These are phyloP conservation scores for Boletus rubroflammeus DNA, from an alignment of 768 basidiomycete species.

Conservation along the genomic window DNA sequence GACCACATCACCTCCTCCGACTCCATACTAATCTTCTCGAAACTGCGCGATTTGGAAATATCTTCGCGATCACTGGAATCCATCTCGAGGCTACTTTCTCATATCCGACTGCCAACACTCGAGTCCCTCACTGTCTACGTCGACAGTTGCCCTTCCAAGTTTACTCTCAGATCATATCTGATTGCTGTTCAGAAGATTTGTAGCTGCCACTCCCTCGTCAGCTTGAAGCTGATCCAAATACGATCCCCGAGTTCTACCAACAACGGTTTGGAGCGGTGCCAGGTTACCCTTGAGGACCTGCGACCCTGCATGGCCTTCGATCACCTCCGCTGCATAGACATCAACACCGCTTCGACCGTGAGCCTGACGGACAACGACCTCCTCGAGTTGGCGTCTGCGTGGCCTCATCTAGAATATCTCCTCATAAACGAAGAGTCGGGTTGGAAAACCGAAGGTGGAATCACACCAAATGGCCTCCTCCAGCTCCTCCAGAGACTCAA, in stretches of 20 bases:
- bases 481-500: conserved; percentile 9
- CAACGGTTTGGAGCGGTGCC: background rate
- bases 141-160: conserved; percentile 10
- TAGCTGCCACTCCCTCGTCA: background rate
- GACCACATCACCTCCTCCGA: conserved; percentile 3
- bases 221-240: conserved; percentile 10
- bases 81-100: conserved; percentile 1
- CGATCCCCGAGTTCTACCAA: background rate
- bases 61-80: conserved; percentile 1
- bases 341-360: conserved; percentile 12
- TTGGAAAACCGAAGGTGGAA: conserved; percentile 13
- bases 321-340: conserved; percentile 9
- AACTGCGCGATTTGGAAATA: conserved; percentile 10
- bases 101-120: conserved; percentile 3
- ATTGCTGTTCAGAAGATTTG: conserved; percentile 6
- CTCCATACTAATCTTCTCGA: conserved; percentile 2
- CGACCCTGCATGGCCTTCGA: conserved; percentile 13
- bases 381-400: conserved; percentile 13
- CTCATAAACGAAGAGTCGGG: conserved; percentile 20
- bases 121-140: conserved; percentile 7
- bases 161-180: conserved; percentile 6
- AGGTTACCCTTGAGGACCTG: conserved; percentile 19
- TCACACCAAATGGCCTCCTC: conserved; percentile 19
- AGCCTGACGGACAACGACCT: conserved; percentile 10
- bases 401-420: conserved; percentile 15